A percentile compares a stretch with the other conserved stretches of the same genome.
Evolutionary conservation across 2,329 filamentous ascomycete genomes (phyloP).

Genomic region (Zymoseptoria brevis): DNA sequence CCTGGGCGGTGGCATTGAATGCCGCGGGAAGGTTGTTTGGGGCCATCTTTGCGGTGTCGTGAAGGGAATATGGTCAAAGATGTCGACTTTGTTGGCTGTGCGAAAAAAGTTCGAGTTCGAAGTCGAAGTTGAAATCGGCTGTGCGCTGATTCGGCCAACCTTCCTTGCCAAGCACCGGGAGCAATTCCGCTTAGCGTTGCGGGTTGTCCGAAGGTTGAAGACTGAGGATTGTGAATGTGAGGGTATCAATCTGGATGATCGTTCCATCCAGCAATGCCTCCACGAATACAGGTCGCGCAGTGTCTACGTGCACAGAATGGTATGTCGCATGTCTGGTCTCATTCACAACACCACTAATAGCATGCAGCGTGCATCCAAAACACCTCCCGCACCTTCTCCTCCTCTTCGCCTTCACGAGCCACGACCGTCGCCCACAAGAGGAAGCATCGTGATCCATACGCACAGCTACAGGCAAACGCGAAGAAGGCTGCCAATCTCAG

Average conservation of each 20-base stretch:
- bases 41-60: slow-evolving; percentile 65
- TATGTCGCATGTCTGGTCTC: slow-evolving; percentile 13
- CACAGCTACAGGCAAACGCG: slow-evolving; percentile 70
- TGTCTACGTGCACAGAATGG: slow-evolving; percentile 37
- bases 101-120: not conserved
- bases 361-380: slow-evolving; percentile 9
- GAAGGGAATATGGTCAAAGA: slow-evolving; percentile 9
- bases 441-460: slow-evolving; percentile 71
- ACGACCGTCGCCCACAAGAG: slow-evolving; percentile 49
- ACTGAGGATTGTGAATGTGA: slow-evolving; percentile 4
- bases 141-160: not conserved
- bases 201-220: slow-evolving; percentile 1
- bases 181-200: not conserved
- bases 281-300: slow-evolving; percentile 38
- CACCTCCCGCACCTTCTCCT: slow-evolving; percentile 43
- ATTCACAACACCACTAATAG: slow-evolving; percentile 2
- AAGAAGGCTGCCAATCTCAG: slow-evolving; percentile 76
- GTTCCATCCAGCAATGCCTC: slow-evolving; percentile 33
- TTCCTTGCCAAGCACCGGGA: not conserved
- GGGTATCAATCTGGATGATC: not conserved
- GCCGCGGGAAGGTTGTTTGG: slow-evolving; percentile 85
- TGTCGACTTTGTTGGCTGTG: not conserved
- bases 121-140: not conserved
- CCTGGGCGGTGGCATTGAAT: slow-evolving; percentile 95
- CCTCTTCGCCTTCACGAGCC: slow-evolving; percentile 57